Base-by-base conservation (phyloP, 2,329 filamentous ascomycete species). In the Pseudogymnoascus sp. region DNA sequence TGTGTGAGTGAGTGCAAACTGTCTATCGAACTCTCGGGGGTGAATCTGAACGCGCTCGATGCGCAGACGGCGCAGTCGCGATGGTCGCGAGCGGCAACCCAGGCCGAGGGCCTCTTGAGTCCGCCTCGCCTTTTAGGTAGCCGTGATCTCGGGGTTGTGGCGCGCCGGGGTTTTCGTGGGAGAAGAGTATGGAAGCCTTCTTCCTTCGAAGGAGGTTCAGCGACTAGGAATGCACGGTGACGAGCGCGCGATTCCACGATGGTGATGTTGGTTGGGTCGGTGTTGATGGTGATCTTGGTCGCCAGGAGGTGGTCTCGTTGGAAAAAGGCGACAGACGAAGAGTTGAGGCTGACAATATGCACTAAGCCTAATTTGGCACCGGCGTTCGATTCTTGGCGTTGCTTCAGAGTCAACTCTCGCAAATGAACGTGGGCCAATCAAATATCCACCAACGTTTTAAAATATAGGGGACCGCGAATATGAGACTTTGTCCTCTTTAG, bases 361-460 rank as follows among this genome's bases (percentile, higher is more conserved):
- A 69, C 78, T 79, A 79, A 67, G n/a, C 77, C 70, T 2, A 2
- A 69, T 71, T 69, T 13, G 69, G 73, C 60, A 65, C 64, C 69
- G 51, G 51, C 51, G 51, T 57, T 34, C 7, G n/a, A 7, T 34
- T 57, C 51, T 57, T 57, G 51, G 51, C 51, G 51, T 57, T 57
- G 51, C 51, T 36, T 34, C 51, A 34, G 51, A 57, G n/a, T 36
- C 28, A 57, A 57, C 28, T 34, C 28, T 21, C 11, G n/a, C 16
- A 57, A 36, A 57, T 4, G 28, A 34, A 34, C 28, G n/a, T 8
- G 51, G 51, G 51, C 51, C 51, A 57, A 57, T 57, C 51, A 57
- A 57, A 57, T 57, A 57, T 36, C n/a, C 28, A 34, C 51, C 28
- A 57, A 34, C 6, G 25, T 57, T 57, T 34, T 34, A 34, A 34